Conservation (phyloP, 2,329 filamentous ascomycete genomes). For the Arthroderma sp. region DNA sequence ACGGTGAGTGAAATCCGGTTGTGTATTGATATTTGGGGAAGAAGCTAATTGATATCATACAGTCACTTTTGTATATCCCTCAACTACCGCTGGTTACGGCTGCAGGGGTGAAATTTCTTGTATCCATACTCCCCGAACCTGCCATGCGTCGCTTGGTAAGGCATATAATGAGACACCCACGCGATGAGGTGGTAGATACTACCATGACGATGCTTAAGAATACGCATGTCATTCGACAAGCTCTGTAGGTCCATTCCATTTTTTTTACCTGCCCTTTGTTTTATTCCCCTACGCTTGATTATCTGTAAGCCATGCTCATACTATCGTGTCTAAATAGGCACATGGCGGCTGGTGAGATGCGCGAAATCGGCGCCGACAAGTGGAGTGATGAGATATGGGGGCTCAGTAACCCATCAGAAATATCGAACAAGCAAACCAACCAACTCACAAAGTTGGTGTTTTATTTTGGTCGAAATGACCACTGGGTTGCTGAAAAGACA, state of each 20-base stretch:
- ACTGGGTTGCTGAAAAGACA: conserved; percentile 48
- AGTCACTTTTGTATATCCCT: conserved; percentile 24
- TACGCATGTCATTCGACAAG: conserved; percentile 38
- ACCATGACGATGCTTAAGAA: conserved; percentile 41
- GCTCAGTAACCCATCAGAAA: conserved; percentile 17
- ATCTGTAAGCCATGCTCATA: too few relatives aligned
- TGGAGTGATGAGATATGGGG: conserved; percentile 51
- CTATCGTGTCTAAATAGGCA: conserved; percentile 20
- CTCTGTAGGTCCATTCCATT: conserved; percentile 29
- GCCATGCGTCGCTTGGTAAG: conserved; percentile 31
- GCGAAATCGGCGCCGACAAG: conserved; percentile 40
- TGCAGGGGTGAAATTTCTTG: conserved; percentile 31
- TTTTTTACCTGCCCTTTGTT: neutral
- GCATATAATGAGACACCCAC: conserved; percentile 27
- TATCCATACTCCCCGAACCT: conserved; percentile 27
- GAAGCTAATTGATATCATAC: neutral
- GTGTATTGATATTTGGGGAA: neutral
- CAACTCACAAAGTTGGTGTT: conserved; percentile 39
- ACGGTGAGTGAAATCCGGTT: conserved; percentile 17
- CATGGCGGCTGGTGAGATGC: conserved; percentile 47
- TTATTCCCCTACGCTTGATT: neutral
- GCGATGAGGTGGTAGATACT: conserved; percentile 29
- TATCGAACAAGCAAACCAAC: conserved; percentile 11
- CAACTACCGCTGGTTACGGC: conserved; percentile 25
- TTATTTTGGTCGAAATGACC: conserved; percentile 46